Base-by-base conservation (phyloP, 1,284 basidiomycete genomes). In the Trichosporon ovoides region DNA sequence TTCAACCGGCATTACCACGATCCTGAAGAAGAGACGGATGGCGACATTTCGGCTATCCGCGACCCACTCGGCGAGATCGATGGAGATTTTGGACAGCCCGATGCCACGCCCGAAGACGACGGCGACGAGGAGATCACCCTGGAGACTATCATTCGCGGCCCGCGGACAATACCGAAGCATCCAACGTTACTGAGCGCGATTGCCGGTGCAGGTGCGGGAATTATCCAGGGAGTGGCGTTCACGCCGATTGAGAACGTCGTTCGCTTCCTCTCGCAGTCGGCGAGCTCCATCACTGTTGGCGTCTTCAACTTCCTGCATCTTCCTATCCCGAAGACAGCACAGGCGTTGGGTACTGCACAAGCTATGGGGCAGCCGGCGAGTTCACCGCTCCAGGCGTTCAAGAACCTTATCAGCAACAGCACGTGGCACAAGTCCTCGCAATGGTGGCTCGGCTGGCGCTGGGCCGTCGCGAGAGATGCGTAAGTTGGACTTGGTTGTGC, bases 181-280 rank as follows among this genome's bases (percentile, higher is more conserved):
- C 74, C 76, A 18, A 77, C 76, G 1, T 48, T 77, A 7, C 63
- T 77, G 20, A 72, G 69, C 1, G 73, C 68, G 3, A 57, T 77
- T 6, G 73, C 76, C 0, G 76, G 76, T 1, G 71, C 70, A 0
- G 72, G 71, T 1, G 76, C 76, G 1, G 76, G 76, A 5, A 48
- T 74, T 4, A 65, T 77, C 2, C 75, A 77, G 51, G 76, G 74
- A 2, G 46, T 72, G 16, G 71, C 73, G 0, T 77, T 77, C 53
- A 76, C 76, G 1, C 76, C 76, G 1, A 71, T 77, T 10, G 76
- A 77, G 59, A 77, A 77, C 61, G 63, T 76, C 13, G 75, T 77
- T 35, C 58, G 68, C 70, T 75, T 71, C 43, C 38, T 69, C 5
- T 67, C 68, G 16, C 67, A 69, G 55, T 71, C 68, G 3, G 65